Base-by-base conservation (phyloP, 2,329 filamentous ascomycete species). In the Colletotrichum sp. region DNA sequence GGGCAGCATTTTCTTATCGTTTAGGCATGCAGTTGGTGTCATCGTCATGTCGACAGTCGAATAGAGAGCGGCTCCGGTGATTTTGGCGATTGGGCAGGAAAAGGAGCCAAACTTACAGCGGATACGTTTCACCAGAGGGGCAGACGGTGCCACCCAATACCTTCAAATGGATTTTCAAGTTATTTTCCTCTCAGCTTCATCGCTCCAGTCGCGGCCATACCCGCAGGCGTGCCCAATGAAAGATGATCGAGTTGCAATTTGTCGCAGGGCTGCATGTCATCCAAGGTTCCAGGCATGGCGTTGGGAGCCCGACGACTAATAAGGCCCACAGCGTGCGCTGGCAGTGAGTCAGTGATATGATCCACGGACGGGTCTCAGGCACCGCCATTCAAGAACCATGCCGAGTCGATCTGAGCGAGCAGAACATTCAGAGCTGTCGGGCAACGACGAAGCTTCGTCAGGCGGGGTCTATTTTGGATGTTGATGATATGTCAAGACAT, bases 301-400 rank as follows among this genome's bases (percentile, higher is more conserved):
- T 34, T 69, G 64, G 65, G 59, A 67, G 69, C 69, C 69, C 55
- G 39, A 63, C 39, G 36, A 49, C 73, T 39, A 72, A 64, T 18
- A 57, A 62, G 70, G 74, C 70, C 74, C 74, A 76, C 74, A 72
- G 30, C 32, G 59, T 76, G 70, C 49, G 74, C 34, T 76, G 74
- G 74, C 74, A 74, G 70, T 75, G 73, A 75, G 69, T 75, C 73
- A 73, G 74, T 73, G 44, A 64, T n/a, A 64, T 30, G 59, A 55
- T 65, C 57, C 70, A 65, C 59, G 74, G 70, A 60, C 69, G 70
- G 59, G 69, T 74, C 74, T 74, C 70, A 76, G 70, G 74, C 59
- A 74, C 36, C 70, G 60, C 60, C 74, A 69, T 65, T 65, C 16
- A 49, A 36, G 32, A 62, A 44, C 59, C 63, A 72, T 28, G 72